Conservation (phyloP, 257 asterid genomes). For the Ophiorrhiza pumila region DNA sequence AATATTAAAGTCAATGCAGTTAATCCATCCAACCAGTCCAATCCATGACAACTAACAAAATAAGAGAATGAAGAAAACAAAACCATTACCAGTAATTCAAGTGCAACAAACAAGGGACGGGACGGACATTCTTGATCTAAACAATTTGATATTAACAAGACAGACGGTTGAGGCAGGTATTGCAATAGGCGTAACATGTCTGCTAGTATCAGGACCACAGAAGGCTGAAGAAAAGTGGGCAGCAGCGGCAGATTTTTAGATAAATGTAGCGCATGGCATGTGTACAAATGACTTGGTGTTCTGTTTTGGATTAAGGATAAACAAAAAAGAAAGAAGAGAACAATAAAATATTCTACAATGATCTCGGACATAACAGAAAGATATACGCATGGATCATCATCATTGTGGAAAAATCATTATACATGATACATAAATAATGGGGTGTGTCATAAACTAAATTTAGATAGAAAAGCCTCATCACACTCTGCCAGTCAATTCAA, state of each 20-base stretch:
- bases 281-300: conserved; percentile 9
- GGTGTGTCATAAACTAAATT: conserved; percentile 1
- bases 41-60: no score
- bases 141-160: no score
- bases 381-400: conserved; percentile 28
- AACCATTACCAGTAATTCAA: no score
- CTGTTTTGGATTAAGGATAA: background rate
- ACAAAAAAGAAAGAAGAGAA: conserved; percentile 8
- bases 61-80: no score
- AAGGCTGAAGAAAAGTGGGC: background rate
- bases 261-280: conserved; percentile 1
- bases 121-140: no score
- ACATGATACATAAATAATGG: conserved; percentile 29
- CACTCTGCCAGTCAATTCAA: conserved; percentile 50
- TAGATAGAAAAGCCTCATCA: conserved; percentile 27
- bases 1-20: no score
- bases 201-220: background rate
- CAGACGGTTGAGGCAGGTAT: no score
- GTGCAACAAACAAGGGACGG: no score
- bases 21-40: no score
- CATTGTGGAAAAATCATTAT: conserved; percentile 25
- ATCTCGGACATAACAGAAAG: conserved; percentile 11
- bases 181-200: background rate
- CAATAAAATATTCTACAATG: conserved; percentile 7
- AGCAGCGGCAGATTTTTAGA: background rate